Percentiles rank a stretch among this genome's conserved stretches.
Evolutionary conservation across 495 filamentous ascomycete species (phyloP).

Genomic region (Xylaria curta): DNA sequence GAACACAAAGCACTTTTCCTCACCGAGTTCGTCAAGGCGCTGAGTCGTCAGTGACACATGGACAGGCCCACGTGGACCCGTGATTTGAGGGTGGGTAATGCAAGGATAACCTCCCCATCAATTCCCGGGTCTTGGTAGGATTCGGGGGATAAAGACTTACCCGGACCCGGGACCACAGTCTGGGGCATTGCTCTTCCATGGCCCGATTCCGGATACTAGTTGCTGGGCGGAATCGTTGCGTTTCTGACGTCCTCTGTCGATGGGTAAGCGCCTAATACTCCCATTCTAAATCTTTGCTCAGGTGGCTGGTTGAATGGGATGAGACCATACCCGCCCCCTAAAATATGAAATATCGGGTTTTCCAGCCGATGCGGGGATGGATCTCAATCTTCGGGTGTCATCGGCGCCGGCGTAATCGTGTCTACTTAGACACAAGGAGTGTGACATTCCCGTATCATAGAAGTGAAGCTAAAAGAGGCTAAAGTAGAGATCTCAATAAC

Average conservation of each 20-base stretch:
- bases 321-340: conserved; percentile 17
- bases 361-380: background rate
- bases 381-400: background rate
- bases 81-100: conserved; percentile 1
- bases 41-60: background rate
- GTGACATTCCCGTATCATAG: background rate
- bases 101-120: conserved; percentile 2
- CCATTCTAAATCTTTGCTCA: background rate
- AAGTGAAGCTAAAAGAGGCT: background rate
- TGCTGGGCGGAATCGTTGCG: background rate
- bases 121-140: background rate
- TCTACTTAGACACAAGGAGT: background rate
- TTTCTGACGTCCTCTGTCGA: background rate
- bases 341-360: background rate
- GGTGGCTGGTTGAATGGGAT: background rate
- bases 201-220: conserved; percentile 9
- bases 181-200: background rate
- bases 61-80: background rate
- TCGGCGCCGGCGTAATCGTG: background rate
- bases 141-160: conserved; percentile 19
- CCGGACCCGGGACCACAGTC: background rate
- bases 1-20: background rate
- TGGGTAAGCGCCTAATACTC: background rate
- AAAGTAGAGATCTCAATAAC: background rate
- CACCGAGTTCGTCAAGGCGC: background rate